These are phyloP conservation scores for Monosporascus cannonballus DNA, from an alignment of 2,329 filamentous ascomycete genomes.

Conservation along the genomic window DNA sequence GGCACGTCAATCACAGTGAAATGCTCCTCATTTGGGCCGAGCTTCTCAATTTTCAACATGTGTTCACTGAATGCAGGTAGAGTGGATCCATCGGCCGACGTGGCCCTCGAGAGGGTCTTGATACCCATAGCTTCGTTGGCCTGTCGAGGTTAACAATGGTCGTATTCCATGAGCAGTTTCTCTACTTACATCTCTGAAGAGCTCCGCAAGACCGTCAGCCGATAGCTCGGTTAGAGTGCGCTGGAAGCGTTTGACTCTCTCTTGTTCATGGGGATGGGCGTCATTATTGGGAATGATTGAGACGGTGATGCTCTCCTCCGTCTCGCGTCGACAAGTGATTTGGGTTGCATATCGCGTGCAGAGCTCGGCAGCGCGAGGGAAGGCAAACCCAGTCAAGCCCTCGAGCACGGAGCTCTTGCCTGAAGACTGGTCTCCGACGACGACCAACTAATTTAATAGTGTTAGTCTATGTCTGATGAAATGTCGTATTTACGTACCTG, in stretches of 20 bases:
- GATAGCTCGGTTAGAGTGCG: conserved; percentile 18
- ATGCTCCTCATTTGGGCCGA: conserved; percentile 37
- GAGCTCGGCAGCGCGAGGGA: conserved; percentile 37
- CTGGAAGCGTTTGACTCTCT: conserved; percentile 22
- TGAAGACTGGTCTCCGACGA: conserved; percentile 79
- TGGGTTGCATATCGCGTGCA: conserved; percentile 46
- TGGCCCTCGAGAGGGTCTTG: conserved; percentile 12
- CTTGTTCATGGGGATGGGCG: conserved; percentile 12
- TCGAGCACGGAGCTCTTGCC: conserved; percentile 83
- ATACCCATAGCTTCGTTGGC: conserved; percentile 41
- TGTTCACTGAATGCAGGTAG: conserved; percentile 39
- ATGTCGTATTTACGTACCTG: conserved; percentile 14
- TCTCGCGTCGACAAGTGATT: conserved; percentile 37
- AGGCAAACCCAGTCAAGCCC: conserved; percentile 46
- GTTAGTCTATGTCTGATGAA: conserved; percentile 25
- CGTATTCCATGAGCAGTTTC: background rate
- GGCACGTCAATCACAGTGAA: conserved; percentile 50
- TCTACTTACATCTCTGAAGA: conserved; percentile 34
- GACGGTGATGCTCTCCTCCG: conserved; percentile 27
- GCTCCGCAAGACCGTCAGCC: conserved; percentile 24
- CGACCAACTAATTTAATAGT: conserved; percentile 55
- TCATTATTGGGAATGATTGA: conserved; percentile 34
- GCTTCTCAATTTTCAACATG: conserved; percentile 37
- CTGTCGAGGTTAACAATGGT: conserved; percentile 12
- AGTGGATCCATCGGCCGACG: background rate